A percentile compares a stretch with the other conserved stretches of the same genome.
Evolutionary conservation across 345 rosid genomes (phyloP).

Genomic region (Microthlaspi erraticum): DNA sequence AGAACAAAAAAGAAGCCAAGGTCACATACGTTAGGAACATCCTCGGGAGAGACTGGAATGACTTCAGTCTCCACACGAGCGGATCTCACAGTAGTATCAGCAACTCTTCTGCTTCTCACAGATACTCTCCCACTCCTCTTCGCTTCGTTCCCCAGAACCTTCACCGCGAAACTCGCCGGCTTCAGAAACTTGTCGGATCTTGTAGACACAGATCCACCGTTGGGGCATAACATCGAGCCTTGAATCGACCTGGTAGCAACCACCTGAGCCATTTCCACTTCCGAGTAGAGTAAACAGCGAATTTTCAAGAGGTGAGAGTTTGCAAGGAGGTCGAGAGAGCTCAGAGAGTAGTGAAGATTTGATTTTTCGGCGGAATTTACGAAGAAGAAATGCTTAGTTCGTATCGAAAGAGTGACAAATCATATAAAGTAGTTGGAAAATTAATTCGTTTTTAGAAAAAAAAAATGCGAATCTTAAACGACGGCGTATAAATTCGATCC

Average conservation of each 20-base stretch:
- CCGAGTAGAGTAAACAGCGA: conserved; percentile 12
- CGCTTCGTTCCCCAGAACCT: conserved; percentile 45
- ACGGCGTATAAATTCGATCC: not conserved
- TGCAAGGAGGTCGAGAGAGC: conserved; percentile 11
- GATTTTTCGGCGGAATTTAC: conserved; percentile 55
- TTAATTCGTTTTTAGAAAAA: not conserved
- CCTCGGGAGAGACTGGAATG: conserved; percentile 75
- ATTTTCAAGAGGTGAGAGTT: not conserved
- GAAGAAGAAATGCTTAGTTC: conserved; percentile 50
- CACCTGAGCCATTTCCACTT: conserved; percentile 70
- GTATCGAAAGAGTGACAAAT: conserved; percentile 62
- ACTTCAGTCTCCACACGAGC: conserved; percentile 62
- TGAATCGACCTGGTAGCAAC: conserved; percentile 75
- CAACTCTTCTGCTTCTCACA: conserved; percentile 45
- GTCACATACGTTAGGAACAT: conserved; percentile 56
- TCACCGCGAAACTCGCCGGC: conserved; percentile 58
- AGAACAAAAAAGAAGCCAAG: not conserved
- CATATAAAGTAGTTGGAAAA: conserved; percentile 25
- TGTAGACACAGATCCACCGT: conserved; percentile 56
- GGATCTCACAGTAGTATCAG: conserved; percentile 57
- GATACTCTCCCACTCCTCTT: conserved; percentile 39
- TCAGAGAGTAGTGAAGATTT: conserved; percentile 16
- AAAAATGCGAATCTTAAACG: not conserved
- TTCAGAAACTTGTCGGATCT: conserved; percentile 54
- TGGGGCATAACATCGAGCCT: conserved; percentile 49